phyloP scores from a whole-genome alignment of 495 filamentous ascomycete species.

The Tuber brumale region DNA sequence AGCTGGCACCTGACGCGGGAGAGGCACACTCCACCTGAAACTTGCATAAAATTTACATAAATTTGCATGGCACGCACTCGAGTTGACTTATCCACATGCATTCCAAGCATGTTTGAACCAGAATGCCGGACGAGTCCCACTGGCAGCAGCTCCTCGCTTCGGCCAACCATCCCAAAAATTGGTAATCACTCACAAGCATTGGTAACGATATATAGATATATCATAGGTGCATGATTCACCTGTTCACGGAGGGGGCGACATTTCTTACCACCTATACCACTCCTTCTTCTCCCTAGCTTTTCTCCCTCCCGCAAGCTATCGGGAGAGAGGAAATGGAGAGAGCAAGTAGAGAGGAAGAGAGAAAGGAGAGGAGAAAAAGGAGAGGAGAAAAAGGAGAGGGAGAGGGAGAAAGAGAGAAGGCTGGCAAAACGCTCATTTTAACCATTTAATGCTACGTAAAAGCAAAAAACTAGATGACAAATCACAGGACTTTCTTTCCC shows the following conservation, averaged over 20 bases:
- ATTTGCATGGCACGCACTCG: neutral
- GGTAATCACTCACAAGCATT: neutral
- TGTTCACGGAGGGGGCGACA: neutral
- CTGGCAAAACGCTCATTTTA: neutral
- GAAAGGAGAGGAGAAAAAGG: too few relatives aligned
- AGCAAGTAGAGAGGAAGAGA: too few relatives aligned
- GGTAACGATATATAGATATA: neutral
- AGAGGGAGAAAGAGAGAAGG: neutral
- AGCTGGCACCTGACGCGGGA: neutral
- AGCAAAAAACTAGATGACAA: neutral
- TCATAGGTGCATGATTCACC: neutral
- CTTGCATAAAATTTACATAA: neutral
- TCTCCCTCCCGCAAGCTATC: neutral
- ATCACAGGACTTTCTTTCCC: neutral
- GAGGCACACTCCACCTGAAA: neutral
- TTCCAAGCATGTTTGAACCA: neutral
- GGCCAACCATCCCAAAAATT: neutral
- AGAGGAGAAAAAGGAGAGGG: neutral
- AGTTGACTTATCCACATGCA: neutral
- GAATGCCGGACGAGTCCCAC: neutral
- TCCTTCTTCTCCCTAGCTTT: neutral
- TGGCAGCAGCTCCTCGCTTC: neutral
- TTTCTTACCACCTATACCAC: neutral
- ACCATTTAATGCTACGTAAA: slow-evolving; percentile 1
- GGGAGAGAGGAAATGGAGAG: too few relatives aligned